Evolutionary conservation across 1,284 basidiomycete genomes (phyloP), one percentile per base, ranked within the genome.

Genomic region (Amylostereum areolatum): DNA sequence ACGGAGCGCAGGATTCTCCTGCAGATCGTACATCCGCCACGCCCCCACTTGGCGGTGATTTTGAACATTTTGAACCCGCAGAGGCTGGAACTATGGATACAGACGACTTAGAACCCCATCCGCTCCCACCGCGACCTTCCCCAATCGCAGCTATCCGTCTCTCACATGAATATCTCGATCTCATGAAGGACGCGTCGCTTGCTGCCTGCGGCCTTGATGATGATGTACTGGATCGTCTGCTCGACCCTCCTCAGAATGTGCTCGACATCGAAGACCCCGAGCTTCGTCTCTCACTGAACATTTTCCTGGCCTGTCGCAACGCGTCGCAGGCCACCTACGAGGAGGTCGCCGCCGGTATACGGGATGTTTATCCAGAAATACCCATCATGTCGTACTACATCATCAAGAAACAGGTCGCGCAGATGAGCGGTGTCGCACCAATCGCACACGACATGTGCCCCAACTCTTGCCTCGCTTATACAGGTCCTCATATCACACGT

Each of bases 381-480:
- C 37, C 37, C 5, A 39, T 68, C 4, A 57, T 64, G 1, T 60
- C 63, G 0, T 62, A 59, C 34, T 43, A 61, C 42, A 25, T 42
- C 4, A 53, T 66, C 44, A 59, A 65, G 41, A 37, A 46, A 7
- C 43, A 40, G 4, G 46, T 64, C 1, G 50, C 35, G 7, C 45
- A 62, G 0, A 40, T 66, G 31, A 63, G 43, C 12, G 63, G 66
- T 3, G 52, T 68, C 10, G 6, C 35, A 6, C 40, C 60, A 1
- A 43, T 67, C 7, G n/a, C 34, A 1, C 31, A 50, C 25, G 59
- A 69, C 46, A 69, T 69, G 66, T 69, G 66, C 45, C 34, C 58
- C 30, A 56, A 64, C 8, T 53, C 58, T 5, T 68, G 66, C 41
- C 24, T 59, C 6, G 63, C 52, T 4, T 67, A 49, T 44, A 61